Evolutionary conservation across 2,329 filamentous ascomycete genomes (phyloP), one percentile per base, ranked within the genome.

Genomic region (Colletotrichum limetticola): DNA sequence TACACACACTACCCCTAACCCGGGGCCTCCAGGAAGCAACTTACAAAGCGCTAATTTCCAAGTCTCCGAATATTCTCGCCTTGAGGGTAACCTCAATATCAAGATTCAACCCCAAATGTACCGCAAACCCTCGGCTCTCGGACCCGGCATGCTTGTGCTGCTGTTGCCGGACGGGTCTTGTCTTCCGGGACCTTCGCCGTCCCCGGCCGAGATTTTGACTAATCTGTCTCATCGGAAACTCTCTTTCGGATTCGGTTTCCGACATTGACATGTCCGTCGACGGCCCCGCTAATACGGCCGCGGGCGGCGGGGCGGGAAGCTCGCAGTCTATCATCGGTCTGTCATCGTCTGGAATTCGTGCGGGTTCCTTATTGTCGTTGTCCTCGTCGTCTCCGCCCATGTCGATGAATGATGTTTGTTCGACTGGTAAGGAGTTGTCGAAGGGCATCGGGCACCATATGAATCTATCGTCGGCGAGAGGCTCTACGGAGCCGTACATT

Each of bases 391-490:
- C 42, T 7, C 24, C 49, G 57, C 52, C 67, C 66, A 72, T 72
- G 3, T 65, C 37, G 46, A 72, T 72, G 4, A 72, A 72, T 9
- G 70, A 72, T 55, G 70, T 70, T 14, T 72, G 66, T 30, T 72
- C 70, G 8, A 72, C 28, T 8, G 70, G 70, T 19, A 72, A 3
- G 3, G 70, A 72, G 12, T 72, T 56, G 49, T 72, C 70, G 1
- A 72, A 72, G 0, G 70, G 70, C 70, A 72, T 72, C 22, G 70
- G 70, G 3, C 60, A 65, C 70, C 70, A 72, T 53, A 72, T 61
- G 9, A 59, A 72, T 26, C 67, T 66, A 11, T 64, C 53, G 56
- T 72, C 70, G 70, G 70, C 66, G 16, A 72, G 70, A 4, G 58
- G 67, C 55, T 72, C 60, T 2, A 72, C 70, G 49, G 55, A 70